Base-by-base conservation (phyloP, 2,329 filamentous ascomycete genomes). In the Aspergillus intermedius region DNA sequence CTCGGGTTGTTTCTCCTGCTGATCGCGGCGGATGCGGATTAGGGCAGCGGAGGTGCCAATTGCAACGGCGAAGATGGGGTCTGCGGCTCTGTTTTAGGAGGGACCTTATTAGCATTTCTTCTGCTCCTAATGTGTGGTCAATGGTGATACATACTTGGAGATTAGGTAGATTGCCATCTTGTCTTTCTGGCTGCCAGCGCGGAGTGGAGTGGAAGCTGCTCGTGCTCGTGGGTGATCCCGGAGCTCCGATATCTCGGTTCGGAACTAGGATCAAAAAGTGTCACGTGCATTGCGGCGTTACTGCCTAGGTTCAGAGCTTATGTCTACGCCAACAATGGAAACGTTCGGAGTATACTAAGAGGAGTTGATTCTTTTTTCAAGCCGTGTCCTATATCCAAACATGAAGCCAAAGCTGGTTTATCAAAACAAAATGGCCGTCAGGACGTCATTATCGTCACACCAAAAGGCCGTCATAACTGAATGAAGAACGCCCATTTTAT, bases 11-110 rank as follows among this genome's bases (percentile, higher is more conserved):
- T 73, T 71, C 54, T 78, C 76, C 39, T 64, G 69, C 60, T 80
- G 73, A 54, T 81, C 78, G 10, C 77, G 72, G 48, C 73, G 75
- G 54, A 81, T 77, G n/a, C 77, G 73, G 17, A 76, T 64, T 19
- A 71, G 62, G 10, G 78, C 74, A n/a, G 78, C 76, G 7, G 74
- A 71, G 8, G 74, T 60, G 43, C 78, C 78, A 58, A 81, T 78
- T 21, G 58, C 47, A 17, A 65, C 49, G 21, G 78, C 77, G 57
- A 81, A 81, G 49, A 81, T 47, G 28, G 78, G 78, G 57, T 81
- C 78, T 5, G 68, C 71, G 51, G 74, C 54, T 60, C 76, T 78
- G 42, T 52, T 49, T 25, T 30, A 30, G 17, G 42, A 45, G 25
- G 21, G 37, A 23, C 13, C 32, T 40, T 23, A 9, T 12, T 22